Percentiles rank a stretch among this genome's conserved stretches.
Conservation (phyloP, 139 green algal species). For the Nannochloris sp. region DNA sequence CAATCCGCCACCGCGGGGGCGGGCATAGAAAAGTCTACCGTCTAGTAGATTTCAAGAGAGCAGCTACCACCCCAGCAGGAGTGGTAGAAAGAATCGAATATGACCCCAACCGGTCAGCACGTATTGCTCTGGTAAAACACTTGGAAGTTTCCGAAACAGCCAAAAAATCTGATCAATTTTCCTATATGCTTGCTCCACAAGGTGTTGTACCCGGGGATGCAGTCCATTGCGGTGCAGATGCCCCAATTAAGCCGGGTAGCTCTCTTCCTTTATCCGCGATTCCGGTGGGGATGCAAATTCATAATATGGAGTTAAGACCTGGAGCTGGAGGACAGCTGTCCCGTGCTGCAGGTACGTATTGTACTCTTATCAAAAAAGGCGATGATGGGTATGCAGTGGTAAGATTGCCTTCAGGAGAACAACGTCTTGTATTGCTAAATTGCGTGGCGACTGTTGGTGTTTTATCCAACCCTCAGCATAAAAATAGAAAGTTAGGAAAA, state of each 20-base stretch:
- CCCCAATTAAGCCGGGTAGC: slow-evolving; percentile 62
- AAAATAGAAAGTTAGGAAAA: slow-evolving; percentile 76
- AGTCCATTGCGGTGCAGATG: slow-evolving; percentile 42
- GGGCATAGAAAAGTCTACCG: slow-evolving; percentile 66
- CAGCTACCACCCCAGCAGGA: slow-evolving; percentile 3
- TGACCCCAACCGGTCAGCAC: slow-evolving; percentile 83
- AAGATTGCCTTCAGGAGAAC: slow-evolving; percentile 77
- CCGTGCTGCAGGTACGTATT: slow-evolving; percentile 62
- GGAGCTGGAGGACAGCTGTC: slow-evolving; percentile 67
- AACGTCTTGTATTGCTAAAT: slow-evolving; percentile 52
- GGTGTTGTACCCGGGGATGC: slow-evolving; percentile 49
- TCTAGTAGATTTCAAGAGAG: slow-evolving; percentile 57
- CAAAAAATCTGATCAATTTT: slow-evolving; percentile 7
- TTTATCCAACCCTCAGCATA: slow-evolving; percentile 80
- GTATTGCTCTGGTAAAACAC: slow-evolving; percentile 80
- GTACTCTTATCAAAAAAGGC: slow-evolving; percentile 54
- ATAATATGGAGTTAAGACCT: slow-evolving; percentile 84
- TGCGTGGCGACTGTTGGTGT: slow-evolving; percentile 84
- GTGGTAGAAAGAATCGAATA: slow-evolving; percentile 85
- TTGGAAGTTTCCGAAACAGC: not conserved
- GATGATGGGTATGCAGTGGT: slow-evolving; percentile 64
- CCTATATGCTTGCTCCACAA: slow-evolving; percentile 76
- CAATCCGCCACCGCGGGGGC: slow-evolving; percentile 61
- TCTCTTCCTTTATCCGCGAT: slow-evolving; percentile 61
- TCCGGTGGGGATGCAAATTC: slow-evolving; percentile 54